Percentiles rank a stretch among this genome's conserved stretches.
Evolutionary conservation across 768 basidiomycete genomes (phyloP).

Genomic region (Kwoniella europaea): DNA sequence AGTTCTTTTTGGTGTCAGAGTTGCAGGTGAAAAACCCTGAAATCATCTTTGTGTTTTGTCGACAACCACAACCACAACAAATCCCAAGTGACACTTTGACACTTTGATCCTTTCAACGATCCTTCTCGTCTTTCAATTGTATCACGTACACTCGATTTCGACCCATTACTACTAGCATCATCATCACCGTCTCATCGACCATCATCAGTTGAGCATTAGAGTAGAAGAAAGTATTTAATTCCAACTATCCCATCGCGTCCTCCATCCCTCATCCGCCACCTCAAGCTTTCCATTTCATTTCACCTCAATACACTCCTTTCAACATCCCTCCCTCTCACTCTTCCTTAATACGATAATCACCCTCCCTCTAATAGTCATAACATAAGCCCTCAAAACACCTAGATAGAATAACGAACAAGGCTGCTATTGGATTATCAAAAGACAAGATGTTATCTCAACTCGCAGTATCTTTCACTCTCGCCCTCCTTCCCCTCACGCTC

Average conservation of each 20-base stretch:
- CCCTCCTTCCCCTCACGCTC: conserved; percentile 13
- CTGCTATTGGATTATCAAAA: neutral
- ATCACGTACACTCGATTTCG: neutral
- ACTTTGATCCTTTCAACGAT: neutral
- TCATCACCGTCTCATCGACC: neutral
- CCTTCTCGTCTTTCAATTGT: neutral
- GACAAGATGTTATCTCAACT: conserved; percentile 18
- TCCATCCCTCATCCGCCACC: neutral
- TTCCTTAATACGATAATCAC: neutral
- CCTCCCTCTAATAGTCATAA: neutral
- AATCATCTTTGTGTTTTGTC: neutral
- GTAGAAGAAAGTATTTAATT: neutral
- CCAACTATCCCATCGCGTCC: neutral
- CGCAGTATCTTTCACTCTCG: conserved; percentile 12
- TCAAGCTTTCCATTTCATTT: neutral
- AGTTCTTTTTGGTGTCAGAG: neutral
- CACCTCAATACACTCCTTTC: conserved; percentile 20
- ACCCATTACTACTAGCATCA: neutral
- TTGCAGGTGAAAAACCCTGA: conserved; percentile 1
- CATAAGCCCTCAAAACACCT: neutral
- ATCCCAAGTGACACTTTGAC: neutral
- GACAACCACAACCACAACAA: neutral
- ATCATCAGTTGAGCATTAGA: neutral
- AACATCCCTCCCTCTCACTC: conserved; percentile 3
- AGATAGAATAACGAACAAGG: neutral